Conservation (phyloP, 2,329 filamentous ascomycete species). For the Aspergillus unguis region DNA sequence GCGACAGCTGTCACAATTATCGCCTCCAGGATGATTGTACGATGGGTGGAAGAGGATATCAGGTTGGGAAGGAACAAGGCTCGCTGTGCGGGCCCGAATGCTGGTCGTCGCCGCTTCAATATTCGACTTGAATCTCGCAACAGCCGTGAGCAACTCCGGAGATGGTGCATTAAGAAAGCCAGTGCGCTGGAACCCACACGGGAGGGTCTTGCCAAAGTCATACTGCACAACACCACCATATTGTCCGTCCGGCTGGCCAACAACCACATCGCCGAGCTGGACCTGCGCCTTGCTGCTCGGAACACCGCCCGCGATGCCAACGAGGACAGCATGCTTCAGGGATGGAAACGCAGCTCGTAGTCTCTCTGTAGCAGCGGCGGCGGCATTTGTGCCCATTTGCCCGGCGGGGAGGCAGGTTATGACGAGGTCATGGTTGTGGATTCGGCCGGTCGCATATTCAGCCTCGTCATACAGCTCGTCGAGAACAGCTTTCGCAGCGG, state of each 20-base stretch:
- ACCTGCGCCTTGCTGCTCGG: constrained; percentile 2
- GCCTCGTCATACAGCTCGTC: constrained; percentile 6
- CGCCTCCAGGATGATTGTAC: background rate
- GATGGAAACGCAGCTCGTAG: background rate
- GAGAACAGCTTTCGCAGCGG: background rate
- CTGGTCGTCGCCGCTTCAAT: background rate
- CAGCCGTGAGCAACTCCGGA: background rate
- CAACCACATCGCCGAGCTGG: constrained; percentile 2
- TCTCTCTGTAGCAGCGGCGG: background rate
- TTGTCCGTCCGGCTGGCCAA: background rate
- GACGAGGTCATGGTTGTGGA: constrained; percentile 1
- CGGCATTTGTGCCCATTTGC: background rate
- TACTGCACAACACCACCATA: constrained; percentile 8
- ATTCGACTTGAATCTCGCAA: background rate
- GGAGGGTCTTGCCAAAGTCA: constrained; percentile 9
- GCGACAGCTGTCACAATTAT: background rate
- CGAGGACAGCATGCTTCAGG: background rate
- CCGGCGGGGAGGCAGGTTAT: constrained; percentile 2
- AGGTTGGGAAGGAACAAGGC: too few relatives aligned
- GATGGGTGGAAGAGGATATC: background rate
- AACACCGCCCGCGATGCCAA: background rate
- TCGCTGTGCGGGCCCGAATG: background rate
- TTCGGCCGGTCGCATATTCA: constrained; percentile 2
- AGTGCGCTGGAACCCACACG: background rate
- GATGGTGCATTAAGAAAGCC: constrained; percentile 2